Base-by-base conservation (phyloP, 192 early-diverging fungal genomes). In the Entomortierella chlamydospora region DNA sequence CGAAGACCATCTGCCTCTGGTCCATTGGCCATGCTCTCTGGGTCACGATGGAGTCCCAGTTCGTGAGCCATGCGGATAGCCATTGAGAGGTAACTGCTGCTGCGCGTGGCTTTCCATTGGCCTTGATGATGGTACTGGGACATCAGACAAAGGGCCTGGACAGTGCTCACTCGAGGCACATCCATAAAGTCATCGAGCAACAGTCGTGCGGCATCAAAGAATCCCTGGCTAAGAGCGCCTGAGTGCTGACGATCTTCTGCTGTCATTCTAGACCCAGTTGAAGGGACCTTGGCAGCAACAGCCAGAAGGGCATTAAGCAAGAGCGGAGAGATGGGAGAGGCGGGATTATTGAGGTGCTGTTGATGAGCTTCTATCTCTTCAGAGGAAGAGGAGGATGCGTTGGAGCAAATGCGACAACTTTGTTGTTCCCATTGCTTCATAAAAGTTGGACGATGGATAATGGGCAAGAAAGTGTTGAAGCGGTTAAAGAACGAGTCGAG, bases 41-140 rank as follows among this genome's bases (percentile, higher is more conserved):
- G 76, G 45, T 79, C 76, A 20, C 79, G 72, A 56, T 84, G 57
- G 25, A 84, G 72, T 28, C 79, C 79, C 20, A 84, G 57, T 54
- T 72, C 71, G 28, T 84, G 83, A 18, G 83, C 83, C 83, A 84
- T 84, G 15, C 73, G 70, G 50, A 84, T 81, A 22, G 83, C 83
- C 64, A 77, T 71, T 29, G 77, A 81, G 47, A 70, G 68, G 57
- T 81, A 84, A 28, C 69, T 61, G 42, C 80, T 80, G 42, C 72
- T 68, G 4, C 83, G 68, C 7, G 79, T 81, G 22, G 83, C 79
- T 30, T 76, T 69, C 61, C 78, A 73, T 68, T 84, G 73, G 11
- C 83, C 78, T 57, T 84, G 83, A 34, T 84, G 72, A 29, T 81
- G 64, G 51, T 64, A 79, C 53, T 81, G 70, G 10, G 72, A 81